Evolutionary conservation across 345 rosid genomes (phyloP), one percentile per base, ranked within the genome.

Genomic region (Citrus australasica): DNA sequence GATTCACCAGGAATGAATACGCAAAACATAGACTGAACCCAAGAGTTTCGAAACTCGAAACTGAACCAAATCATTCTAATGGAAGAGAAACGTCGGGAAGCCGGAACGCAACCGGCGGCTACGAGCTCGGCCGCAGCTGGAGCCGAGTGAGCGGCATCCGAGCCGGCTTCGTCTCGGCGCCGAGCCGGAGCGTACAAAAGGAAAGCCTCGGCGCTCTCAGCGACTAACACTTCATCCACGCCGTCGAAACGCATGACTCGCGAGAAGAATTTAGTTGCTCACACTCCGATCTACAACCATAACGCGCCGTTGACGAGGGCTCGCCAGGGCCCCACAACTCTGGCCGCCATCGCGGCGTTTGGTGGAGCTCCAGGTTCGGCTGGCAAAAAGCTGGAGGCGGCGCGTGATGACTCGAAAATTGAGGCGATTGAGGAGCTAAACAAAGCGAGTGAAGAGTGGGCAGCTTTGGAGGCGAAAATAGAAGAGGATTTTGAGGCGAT

Each of bases 261-360:
- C n/a, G 99, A 97, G 85, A 97, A 97, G 88, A 83, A 79, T 82
- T 82, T 85, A 53, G 79, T 84, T 73, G 87, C 90, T 77, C 87
- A 86, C 58, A 13, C 89, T 58, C 90, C 87, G 84, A 81, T 90
- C 83, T 97, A 97, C 74, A 86, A 89, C 82, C 98, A 97, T 74
- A 86, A 89, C 82, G 99, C 98, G 0, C 99, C 99, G 9, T 79
- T 97, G 79, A 97, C 99, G 9, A 89, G 98, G 84, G 98, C 94
- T 75, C 94, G 98, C 53, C 95, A 93, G 71, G 88, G 85, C 4
- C 98, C 99, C 1, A 80, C 79, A 76, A 87, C 53, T 81, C 77
- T 74, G 55, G 55, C 32, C 3, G 46, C 67, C 28, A 37, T 83
- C 53, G 73, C 81, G 7, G 38, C 81, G 2, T 79, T 79, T 40